Conservation (phyloP, 1,139 yeast genomes). For the Geotrichum klebahnii region DNA sequence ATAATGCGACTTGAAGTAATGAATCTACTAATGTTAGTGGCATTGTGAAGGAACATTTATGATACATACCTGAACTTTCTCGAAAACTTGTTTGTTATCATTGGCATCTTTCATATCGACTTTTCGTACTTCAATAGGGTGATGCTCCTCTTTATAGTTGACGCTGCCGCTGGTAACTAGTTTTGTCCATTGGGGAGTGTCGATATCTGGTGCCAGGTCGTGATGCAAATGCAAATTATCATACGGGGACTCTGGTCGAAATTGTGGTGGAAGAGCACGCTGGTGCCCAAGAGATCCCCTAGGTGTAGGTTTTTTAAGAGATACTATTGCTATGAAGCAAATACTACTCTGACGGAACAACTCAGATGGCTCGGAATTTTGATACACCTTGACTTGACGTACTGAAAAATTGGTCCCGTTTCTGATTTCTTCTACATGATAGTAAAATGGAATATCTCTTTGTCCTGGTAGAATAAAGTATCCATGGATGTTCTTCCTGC, state of each 20-base stretch:
- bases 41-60: slow-evolving; percentile 5
- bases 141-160: slow-evolving; percentile 26
- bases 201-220: slow-evolving; percentile 35
- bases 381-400: slow-evolving; percentile 35
- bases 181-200: slow-evolving; percentile 29
- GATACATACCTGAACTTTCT: slow-evolving; percentile 1
- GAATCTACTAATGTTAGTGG: slow-evolving; percentile 32
- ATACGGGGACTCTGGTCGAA: slow-evolving; percentile 21
- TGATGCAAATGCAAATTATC: slow-evolving; percentile 25
- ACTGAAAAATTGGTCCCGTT: slow-evolving; percentile 33
- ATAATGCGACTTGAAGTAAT: slow-evolving; percentile 31
- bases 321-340: slow-evolving; percentile 32
- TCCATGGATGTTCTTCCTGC: slow-evolving; percentile 31
- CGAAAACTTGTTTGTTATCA: slow-evolving; percentile 10
- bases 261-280: slow-evolving; percentile 25
- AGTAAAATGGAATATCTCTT: slow-evolving; percentile 33
- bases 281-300: slow-evolving; percentile 28
- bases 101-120: slow-evolving; percentile 30
- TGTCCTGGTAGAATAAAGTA: slow-evolving; percentile 36
- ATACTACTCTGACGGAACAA: slow-evolving; percentile 22
- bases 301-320: slow-evolving; percentile 33
- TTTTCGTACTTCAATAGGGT: slow-evolving; percentile 37
- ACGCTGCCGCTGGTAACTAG: slow-evolving; percentile 24
- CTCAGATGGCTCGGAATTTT: slow-evolving; percentile 26
- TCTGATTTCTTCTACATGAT: slow-evolving; percentile 33